A percentile compares a stretch with the other conserved stretches of the same genome.
phyloP scores from a whole-genome alignment of 495 filamentous ascomycete species.

The Penicillium silybi region DNA sequence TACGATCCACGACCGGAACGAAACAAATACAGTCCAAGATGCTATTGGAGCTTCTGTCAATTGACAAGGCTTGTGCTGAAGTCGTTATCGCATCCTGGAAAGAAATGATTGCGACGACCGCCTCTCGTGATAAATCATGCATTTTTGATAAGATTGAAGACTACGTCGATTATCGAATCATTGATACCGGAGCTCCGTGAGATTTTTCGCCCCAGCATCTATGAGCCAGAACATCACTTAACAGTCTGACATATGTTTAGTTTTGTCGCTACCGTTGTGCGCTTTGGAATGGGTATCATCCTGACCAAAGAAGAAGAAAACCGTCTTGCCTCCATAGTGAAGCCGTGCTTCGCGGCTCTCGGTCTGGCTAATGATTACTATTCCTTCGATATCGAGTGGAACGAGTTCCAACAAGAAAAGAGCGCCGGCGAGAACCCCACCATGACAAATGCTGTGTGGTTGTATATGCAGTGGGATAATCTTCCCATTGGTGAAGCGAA shows the following conservation, averaged over 20 bases:
- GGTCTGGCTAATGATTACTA: conserved; percentile 24
- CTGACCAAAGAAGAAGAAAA: conserved; percentile 14
- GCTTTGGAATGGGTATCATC: conserved; percentile 21
- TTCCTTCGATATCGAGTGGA: conserved; percentile 24
- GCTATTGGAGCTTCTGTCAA: conserved; percentile 20
- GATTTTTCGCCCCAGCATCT: conserved; percentile 8
- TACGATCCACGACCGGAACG: conserved; percentile 17
- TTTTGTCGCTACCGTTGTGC: conserved; percentile 18
- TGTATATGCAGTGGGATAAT: conserved; percentile 21
- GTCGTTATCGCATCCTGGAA: conserved; percentile 21
- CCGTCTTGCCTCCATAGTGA: conserved; percentile 8
- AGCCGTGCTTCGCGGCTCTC: conserved; percentile 21
- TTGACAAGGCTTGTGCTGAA: conserved; percentile 19
- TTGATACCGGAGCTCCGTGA: conserved; percentile 23
- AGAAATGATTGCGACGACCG: conserved; percentile 21
- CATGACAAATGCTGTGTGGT: conserved; percentile 24
- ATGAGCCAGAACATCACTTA: neutral
- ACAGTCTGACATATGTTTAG: neutral
- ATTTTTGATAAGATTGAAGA: conserved; percentile 16
- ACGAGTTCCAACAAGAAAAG: conserved; percentile 13
- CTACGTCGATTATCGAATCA: conserved; percentile 23
- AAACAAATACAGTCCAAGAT: conserved; percentile 27
- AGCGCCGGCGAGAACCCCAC: neutral
- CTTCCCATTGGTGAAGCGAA: conserved; percentile 14
- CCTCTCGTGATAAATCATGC: conserved; percentile 17